These are phyloP conservation scores for Gossypium trilobum DNA, from an alignment of 441 rosid species.

Conservation along the genomic window DNA sequence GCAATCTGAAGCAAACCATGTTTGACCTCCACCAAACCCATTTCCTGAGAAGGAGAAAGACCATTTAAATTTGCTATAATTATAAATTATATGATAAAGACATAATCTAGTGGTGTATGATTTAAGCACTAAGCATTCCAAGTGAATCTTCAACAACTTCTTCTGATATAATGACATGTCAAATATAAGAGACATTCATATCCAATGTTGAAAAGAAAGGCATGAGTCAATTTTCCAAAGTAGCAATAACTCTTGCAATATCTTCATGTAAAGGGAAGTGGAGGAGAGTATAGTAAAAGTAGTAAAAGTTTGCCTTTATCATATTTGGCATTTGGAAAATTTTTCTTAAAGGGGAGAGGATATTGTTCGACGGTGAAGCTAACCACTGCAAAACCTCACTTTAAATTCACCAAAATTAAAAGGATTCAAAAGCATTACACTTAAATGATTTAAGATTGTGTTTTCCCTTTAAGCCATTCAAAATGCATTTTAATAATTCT, in stretches of 20 bases:
- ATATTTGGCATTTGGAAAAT: background rate
- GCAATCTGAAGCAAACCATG: slow-evolving; percentile 89
- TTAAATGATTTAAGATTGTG: background rate
- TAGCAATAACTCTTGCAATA: background rate
- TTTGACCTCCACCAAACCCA: slow-evolving; percentile 91
- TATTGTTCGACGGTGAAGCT: background rate
- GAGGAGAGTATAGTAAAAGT: background rate
- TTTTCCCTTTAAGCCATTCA: background rate
- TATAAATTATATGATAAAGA: background rate
- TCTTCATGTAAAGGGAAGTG: background rate
- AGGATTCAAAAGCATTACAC: background rate
- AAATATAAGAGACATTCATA: background rate
- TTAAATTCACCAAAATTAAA: background rate
- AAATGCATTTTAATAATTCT: background rate
- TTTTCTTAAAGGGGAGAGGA: background rate
- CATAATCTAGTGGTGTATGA: background rate
- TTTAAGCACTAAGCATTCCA: background rate
- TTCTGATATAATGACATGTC: background rate
- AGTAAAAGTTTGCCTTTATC: background rate
- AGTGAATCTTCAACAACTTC: background rate
- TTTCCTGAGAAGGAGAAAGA: slow-evolving; percentile 48
- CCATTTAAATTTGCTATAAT: slow-evolving; percentile 9
- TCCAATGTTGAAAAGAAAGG: background rate
- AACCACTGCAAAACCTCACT: background rate
- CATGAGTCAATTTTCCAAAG: background rate